These are phyloP conservation scores for Candida jianshihensis DNA, from an alignment of 805 yeast genomes.

Conservation along the genomic window DNA sequence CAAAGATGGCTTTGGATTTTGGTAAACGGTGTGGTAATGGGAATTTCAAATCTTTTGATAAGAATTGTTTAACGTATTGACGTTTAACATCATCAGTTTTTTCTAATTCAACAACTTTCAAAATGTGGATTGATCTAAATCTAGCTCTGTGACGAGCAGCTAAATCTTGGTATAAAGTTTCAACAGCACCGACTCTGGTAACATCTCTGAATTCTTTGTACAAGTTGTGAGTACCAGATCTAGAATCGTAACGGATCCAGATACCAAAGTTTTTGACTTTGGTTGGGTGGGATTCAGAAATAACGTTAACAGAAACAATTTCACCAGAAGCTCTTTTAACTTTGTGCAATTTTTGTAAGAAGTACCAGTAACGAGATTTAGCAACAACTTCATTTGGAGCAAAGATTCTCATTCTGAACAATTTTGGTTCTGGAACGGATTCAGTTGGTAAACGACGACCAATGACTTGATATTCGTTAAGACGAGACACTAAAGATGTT, in stretches of 20 bases:
- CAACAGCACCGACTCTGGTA: conserved; percentile 98
- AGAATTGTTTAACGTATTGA: conserved; percentile 97
- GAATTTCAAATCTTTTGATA: conserved; percentile 93
- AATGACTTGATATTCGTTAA: conserved; percentile 98
- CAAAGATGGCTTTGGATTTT: conserved; percentile 81
- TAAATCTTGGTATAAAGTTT: conserved; percentile 97
- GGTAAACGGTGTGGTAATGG: conserved; percentile 99
- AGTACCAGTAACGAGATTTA: conserved; percentile 99
- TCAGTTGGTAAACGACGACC: conserved; percentile 99
- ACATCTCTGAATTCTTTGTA: conserved; percentile 99
- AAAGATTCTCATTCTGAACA: conserved; percentile 99
- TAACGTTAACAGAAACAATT: conserved; percentile 86
- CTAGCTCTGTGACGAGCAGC: conserved; percentile 99
- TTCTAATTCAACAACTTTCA: conserved; percentile 98
- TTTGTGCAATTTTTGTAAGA: conserved; percentile 98
- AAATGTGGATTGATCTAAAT: conserved; percentile 98
- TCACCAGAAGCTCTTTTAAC: conserved; percentile 99
- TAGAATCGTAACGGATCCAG: conserved; percentile 99
- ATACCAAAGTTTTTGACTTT: conserved; percentile 99
- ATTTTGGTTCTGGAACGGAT: conserved; percentile 98
- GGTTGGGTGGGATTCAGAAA: conserved; percentile 94
- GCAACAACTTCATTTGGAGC: conserved; percentile 99
- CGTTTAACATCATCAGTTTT: conserved; percentile 98
- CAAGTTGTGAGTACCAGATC: conserved; percentile 99
- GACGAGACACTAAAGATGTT: conserved; percentile 69